Base-by-base conservation (phyloP, 2,329 filamentous ascomycete genomes). In the Aspergillus sp. region DNA sequence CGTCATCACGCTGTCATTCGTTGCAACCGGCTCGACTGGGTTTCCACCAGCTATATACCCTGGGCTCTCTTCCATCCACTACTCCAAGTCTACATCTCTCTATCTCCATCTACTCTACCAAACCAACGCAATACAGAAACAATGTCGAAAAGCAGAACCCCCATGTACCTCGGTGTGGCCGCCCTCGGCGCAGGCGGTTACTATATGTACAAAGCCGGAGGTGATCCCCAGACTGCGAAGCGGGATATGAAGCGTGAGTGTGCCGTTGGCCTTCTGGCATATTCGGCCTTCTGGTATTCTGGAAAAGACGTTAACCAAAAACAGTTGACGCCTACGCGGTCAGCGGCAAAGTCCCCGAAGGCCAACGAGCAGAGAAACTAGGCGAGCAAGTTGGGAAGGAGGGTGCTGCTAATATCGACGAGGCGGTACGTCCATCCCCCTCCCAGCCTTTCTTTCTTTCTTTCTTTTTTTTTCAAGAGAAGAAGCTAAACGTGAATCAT, bases 131-230 rank as follows among this genome's bases (percentile, higher is more conserved):
- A 10, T 7, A 28, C 52, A 36, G 5, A 12, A 42, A 62, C 35
- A 36, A 67, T 68, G 65, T 61, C 65, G 19, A 67, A 66, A 52
- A 65, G 53, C 51, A 62, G 66, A 47, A 57, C 62, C 33, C 57
- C 59, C 12, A 47, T 69, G 35, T 68, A 64, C 57, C 55, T 72
- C 30, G 66, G 83, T 58, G 69, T 81, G 56, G 79, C 75, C 49
- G 81, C 80, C 54, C 83, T 78, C 30, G 80, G 79, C 58, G 85
- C 82, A 54, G 73, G 82, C 48, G 88, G 86, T 39, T 97, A 95
- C 77, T 97, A 97, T 75, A 79, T 97, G 52, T 98, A 94, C 76
- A 77, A 72, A 44, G 85, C 90, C 10, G 91, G 91, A 51, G 90
- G 91, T 48, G 79, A 82, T 66, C 77, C 88, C 44, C 87, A 85